Percentiles rank a stretch among this genome's conserved stretches.
phyloP scores from a whole-genome alignment of 139 green algal genomes.

The Mychonastes homosphaera region DNA sequence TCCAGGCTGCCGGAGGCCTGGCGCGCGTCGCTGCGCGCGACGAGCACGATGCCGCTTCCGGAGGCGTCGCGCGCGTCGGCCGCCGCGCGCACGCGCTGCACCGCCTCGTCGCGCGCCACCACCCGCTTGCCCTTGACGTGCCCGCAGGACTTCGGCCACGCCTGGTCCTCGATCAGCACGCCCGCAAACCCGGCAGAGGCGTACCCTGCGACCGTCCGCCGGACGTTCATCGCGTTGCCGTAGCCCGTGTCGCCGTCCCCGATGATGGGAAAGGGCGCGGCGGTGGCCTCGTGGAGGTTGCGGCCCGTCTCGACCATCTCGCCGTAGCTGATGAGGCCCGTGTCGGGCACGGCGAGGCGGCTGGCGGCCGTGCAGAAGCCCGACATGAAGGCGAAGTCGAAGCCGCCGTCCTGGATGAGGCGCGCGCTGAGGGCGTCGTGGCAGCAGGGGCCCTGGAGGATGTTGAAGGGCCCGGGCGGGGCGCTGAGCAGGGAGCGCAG shows the following conservation, averaged over 20 bases:
- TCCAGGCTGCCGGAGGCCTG: slow-evolving; percentile 57
- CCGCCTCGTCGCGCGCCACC: slow-evolving; percentile 66
- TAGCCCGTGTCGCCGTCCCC: slow-evolving; percentile 93
- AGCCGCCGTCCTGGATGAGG: slow-evolving; percentile 71
- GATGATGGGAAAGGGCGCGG: slow-evolving; percentile 74
- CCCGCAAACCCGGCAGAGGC: slow-evolving; percentile 57
- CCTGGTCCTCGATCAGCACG: slow-evolving; percentile 93
- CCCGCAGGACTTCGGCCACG: slow-evolving; percentile 84
- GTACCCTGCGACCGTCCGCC: slow-evolving; percentile 83
- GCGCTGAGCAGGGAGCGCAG: too few relatives aligned
- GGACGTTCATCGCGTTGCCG: slow-evolving; percentile 92
- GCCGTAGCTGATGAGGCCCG: slow-evolving; percentile 66
- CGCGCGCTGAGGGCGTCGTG: slow-evolving; percentile 67
- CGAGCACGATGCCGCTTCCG: slow-evolving; percentile 74
- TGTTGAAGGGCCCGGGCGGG: too few relatives aligned
- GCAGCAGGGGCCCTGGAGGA: slow-evolving; percentile 59
- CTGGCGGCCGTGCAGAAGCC: slow-evolving; percentile 74
- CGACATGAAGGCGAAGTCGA: slow-evolving; percentile 75
- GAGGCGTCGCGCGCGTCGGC: slow-evolving; percentile 43
- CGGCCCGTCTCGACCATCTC: slow-evolving; percentile 77
- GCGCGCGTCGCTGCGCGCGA: slow-evolving; percentile 75
- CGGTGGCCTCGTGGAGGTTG: slow-evolving; percentile 62
- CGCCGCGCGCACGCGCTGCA: slow-evolving; percentile 65
- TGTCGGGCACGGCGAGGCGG: slow-evolving; percentile 65
- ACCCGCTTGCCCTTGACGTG: slow-evolving; percentile 81